Conservation (phyloP, 108 stramenopile species). For the Cylindrotheca fusiformis region DNA sequence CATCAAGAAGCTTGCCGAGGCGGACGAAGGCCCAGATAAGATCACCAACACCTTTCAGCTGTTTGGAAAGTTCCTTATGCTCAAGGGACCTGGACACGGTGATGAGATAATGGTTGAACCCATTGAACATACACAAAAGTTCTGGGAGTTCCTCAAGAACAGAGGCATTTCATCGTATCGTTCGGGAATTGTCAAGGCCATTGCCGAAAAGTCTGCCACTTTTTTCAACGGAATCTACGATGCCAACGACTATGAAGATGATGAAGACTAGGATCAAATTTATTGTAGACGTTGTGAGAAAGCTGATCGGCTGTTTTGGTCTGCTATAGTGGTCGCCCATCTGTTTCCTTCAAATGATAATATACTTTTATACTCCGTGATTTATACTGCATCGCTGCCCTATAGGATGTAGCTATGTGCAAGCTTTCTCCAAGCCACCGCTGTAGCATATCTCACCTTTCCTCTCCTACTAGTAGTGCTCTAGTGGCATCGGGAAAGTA, state of each 20-base stretch:
- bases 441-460: too few relatives aligned
- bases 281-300: too few relatives aligned
- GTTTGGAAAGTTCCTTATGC: conserved; percentile 88
- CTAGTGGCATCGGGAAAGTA: too few relatives aligned
- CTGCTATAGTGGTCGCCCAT: too few relatives aligned
- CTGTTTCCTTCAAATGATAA: too few relatives aligned
- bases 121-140: conserved; percentile 92
- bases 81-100: conserved; percentile 84
- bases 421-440: too few relatives aligned
- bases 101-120: conserved; percentile 69
- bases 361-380: too few relatives aligned
- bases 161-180: conserved; percentile 87
- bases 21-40: conserved; percentile 53
- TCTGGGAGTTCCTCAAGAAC: conserved; percentile 89
- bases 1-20: conserved; percentile 55
- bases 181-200: conserved; percentile 88
- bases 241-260: conserved; percentile 71
- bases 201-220: conserved; percentile 84
- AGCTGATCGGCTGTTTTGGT: too few relatives aligned
- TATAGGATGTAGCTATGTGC: too few relatives aligned
- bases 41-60: conserved; percentile 86
- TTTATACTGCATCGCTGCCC: too few relatives aligned
- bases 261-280: conserved; percentile 48
- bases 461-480: too few relatives aligned
- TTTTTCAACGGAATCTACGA: conserved; percentile 89